These are phyloP conservation scores for Arthrobotrys pseudoclavata DNA, from an alignment of 2,329 filamentous ascomycete genomes.

Conservation along the genomic window DNA sequence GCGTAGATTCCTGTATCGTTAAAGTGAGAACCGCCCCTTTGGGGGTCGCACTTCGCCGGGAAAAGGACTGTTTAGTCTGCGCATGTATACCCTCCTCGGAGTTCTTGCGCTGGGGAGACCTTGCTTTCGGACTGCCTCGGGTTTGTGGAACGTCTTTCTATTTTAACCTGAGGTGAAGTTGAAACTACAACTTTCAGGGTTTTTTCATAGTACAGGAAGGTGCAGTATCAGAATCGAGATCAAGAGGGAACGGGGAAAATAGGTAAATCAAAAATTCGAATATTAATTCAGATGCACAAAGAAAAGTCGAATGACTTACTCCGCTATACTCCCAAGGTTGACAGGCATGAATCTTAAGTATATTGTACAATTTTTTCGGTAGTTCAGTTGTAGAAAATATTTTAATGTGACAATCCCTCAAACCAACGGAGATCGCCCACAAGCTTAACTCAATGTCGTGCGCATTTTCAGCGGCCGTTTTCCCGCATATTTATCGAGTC, in stretches of 20 bases:
- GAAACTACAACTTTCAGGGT: conserved; percentile 35
- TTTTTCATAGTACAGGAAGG: conserved; percentile 27
- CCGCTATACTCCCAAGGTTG: conserved; percentile 41
- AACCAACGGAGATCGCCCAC: conserved; percentile 40
- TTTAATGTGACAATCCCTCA: conserved; percentile 37
- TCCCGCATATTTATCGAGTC: conserved; percentile 8
- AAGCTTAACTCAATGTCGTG: conserved; percentile 22
- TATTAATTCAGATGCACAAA: conserved; percentile 3
- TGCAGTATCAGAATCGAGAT: conserved; percentile 27
- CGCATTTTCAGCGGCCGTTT: conserved; percentile 33
- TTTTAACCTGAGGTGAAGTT: conserved; percentile 50
- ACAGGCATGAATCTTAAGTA: conserved; percentile 27
- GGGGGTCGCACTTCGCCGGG: conserved; percentile 51
- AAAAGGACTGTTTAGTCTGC: conserved; percentile 36
- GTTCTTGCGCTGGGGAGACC: conserved; percentile 9
- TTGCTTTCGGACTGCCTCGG: conserved; percentile 35
- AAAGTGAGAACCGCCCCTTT: conserved; percentile 26
- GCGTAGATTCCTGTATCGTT: conserved; percentile 52
- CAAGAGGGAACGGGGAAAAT: conserved; percentile 12
- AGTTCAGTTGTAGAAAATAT: conserved; percentile 11
- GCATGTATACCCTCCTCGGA: conserved; percentile 18
- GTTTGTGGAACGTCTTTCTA: conserved; percentile 35
- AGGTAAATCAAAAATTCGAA: conserved; percentile 34
- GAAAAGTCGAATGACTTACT: conserved; percentile 55
- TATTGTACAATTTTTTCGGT: conserved; percentile 42